Base-by-base conservation (phyloP, 495 filamentous ascomycete species). In the Penicillium cinerascens region DNA sequence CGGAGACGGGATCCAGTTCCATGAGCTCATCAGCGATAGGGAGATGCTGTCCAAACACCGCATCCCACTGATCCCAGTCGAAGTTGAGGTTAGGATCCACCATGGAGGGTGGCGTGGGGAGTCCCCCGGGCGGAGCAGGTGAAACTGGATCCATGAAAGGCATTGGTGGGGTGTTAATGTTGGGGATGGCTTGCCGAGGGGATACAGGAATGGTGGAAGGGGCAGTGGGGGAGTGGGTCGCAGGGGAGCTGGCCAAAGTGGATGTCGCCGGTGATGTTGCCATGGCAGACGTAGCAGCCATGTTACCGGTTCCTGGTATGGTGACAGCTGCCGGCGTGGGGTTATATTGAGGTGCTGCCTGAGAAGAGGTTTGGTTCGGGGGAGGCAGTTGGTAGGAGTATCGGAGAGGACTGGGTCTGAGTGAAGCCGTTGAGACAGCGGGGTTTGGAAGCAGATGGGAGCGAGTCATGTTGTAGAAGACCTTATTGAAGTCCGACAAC, bases 31-130 rank as follows among this genome's bases (percentile, higher is more conserved):
- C 74, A 0, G 73, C 66, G 17, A 78, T 69, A 2, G 73, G 72
- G 9, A 78, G 61, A 49, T 76, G 72, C 47, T 78, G 74, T 2
- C 74, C 74, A 39, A 78, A 78, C 7, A 78, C 74, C 20, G 74
- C 74, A 42, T 78, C 74, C 74, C 74, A 78, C 58, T 78, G 74
- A 44, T 78, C 74, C 74, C 74, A 78, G 44, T 78, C 74, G 50
- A 78, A 78, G 42, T 72, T 67, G 22, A 75, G 48, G 42, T 74
- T 75, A 4, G 74, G 70, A 20, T 75, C 74, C 17, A 74, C 58
- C 72, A 75, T 73, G 6, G 70, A 74, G 0, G 74, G 72, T 1
- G 71, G 74, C 16, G 72, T 74, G 42, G 72, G 63, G 33, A 65
- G 63, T 13, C 50, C 54, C 36, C 59, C 59, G 0, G 57, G 49